Conservation (phyloP, 2,329 filamentous ascomycete species). For the Curvularia sp. region DNA sequence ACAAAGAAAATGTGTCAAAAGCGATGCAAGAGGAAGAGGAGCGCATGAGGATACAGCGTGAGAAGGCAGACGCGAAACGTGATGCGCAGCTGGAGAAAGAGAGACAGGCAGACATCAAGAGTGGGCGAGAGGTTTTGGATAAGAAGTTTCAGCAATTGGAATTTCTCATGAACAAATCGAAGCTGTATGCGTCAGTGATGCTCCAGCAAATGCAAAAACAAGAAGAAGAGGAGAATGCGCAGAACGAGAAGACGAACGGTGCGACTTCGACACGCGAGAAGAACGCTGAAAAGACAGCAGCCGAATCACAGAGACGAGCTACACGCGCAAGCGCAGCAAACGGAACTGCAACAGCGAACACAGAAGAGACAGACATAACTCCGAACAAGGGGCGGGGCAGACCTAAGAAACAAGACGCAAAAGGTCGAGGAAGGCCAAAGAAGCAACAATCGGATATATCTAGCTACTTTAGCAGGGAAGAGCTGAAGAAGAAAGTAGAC, state of each 20-base stretch:
- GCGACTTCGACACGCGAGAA: constrained; percentile 56
- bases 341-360: constrained; percentile 20
- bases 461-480: constrained; percentile 66
- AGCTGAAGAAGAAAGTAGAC: constrained; percentile 61
- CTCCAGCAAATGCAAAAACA: constrained; percentile 60
- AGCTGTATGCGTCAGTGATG: constrained; percentile 60
- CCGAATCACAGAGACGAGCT: constrained; percentile 55
- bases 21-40: constrained; percentile 57
- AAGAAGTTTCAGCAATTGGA: constrained; percentile 61
- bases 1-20: constrained; percentile 42
- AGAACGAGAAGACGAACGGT: constrained; percentile 55
- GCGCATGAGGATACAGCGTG: constrained; percentile 52
- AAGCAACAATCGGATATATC: constrained; percentile 58
- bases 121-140: constrained; percentile 55
- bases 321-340: constrained; percentile 49
- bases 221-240: constrained; percentile 56
- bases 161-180: constrained; percentile 57
- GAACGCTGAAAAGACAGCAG: constrained; percentile 56
- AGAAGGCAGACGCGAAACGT: constrained; percentile 55
- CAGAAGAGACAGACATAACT: constrained; percentile 28
- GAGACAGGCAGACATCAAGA: constrained; percentile 56
- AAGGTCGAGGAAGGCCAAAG: constrained; percentile 50
- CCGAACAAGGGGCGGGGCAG: constrained; percentile 44
- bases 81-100: constrained; percentile 54
- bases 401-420: constrained; percentile 47